phyloP scores from a whole-genome alignment of 2,329 filamentous ascomycete species.

The Monilinia laxa region DNA sequence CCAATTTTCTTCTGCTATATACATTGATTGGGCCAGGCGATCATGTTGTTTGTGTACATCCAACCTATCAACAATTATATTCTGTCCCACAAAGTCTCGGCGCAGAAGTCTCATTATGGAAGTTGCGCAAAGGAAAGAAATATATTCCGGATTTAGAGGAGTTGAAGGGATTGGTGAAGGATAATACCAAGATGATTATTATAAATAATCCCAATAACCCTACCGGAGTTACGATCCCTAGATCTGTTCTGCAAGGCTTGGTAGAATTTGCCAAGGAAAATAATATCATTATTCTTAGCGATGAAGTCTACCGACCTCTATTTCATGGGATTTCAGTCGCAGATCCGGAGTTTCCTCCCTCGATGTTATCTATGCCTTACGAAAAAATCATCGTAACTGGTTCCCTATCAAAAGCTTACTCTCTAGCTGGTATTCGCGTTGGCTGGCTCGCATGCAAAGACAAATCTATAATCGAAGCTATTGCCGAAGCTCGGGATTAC shows the following conservation, averaged over 20 bases:
- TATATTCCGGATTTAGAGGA: constrained; percentile 68
- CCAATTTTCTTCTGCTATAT: constrained; percentile 81
- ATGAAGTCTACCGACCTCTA: constrained; percentile 82
- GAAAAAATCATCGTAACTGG: constrained; percentile 69
- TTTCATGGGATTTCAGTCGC: constrained; percentile 56
- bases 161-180: constrained; percentile 61
- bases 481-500: constrained; percentile 71
- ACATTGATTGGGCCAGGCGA: constrained; percentile 69
- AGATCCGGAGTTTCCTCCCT: constrained; percentile 57
- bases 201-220: constrained; percentile 82
- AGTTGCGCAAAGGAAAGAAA: constrained; percentile 59
- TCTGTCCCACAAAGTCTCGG: constrained; percentile 71
- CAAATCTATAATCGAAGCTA: constrained; percentile 58
- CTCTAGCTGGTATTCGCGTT: constrained; percentile 75
- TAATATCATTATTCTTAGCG: constrained; percentile 66
- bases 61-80: constrained; percentile 85
- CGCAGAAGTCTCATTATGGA: constrained; percentile 76
- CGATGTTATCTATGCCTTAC: constrained; percentile 70
- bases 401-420: constrained; percentile 83
- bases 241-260: constrained; percentile 58
- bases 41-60: constrained; percentile 83
- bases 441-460: constrained; percentile 79
- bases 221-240: constrained; percentile 68
- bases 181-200: constrained; percentile 70
- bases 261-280: constrained; percentile 61